Evolutionary conservation across 2,329 filamentous ascomycete genomes (phyloP), one percentile per base, ranked within the genome.

Genomic region (Domatiomyces catenatus): DNA sequence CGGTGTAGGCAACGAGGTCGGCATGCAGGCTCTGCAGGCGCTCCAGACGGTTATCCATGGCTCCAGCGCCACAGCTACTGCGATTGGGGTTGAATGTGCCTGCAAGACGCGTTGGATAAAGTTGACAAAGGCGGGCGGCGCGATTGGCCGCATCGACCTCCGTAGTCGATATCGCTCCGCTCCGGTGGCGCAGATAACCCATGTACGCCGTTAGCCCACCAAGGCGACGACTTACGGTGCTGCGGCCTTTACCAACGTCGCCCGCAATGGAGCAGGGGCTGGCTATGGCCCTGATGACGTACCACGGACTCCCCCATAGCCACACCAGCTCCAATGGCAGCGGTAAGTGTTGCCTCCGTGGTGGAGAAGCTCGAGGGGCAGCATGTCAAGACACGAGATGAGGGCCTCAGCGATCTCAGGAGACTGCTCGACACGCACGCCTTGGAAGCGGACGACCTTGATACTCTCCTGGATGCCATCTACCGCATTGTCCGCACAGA

Each of bases 11-110:
- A 59, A 84, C 73, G 55, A 98, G 79, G 69, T 94, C 88, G 66
- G 84, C 80, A 67, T 94, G 86, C 60, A 98, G 80, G 66, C 80
- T 81, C 71, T 89, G 81, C 62, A 96, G 79, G 67, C 81, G 79
- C 63, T 83, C 82, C 63, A 93, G 75, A 63, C 77, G 79, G 32
- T 39, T 39, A 65, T 81, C 81, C 64, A 79, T 72, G 15, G n/a
- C 63, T 84, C 81, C 66, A 83, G 80, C 86, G 92, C 90, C 28
- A 45, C 60, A 52, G 48, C 32, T 15, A 12, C 10, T 39, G 32
- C 3, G 32, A 39, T 39, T 39, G 10, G 32, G 15, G 15, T 39
- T 39, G 32, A 39, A 15, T 39, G 10, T 15, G 32, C 12, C 5
- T 12, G 32, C 12, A 2, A 39, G 8, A 39, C 32, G 32, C 32